These are phyloP conservation scores for Lichtheimia ornata DNA, from an alignment of 371 early-diverging fungal species.

Conservation along the genomic window DNA sequence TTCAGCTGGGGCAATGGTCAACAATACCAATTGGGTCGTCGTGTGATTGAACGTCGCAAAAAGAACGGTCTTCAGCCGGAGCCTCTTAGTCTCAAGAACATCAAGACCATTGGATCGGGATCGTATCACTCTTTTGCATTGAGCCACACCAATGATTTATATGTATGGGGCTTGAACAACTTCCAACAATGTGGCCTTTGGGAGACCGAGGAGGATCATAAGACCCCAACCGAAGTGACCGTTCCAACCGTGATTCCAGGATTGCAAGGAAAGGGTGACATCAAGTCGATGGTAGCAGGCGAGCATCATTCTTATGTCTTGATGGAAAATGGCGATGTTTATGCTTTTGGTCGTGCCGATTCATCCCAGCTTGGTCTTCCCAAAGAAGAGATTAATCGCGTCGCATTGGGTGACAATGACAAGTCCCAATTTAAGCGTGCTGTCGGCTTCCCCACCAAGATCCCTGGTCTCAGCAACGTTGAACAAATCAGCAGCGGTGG, in stretches of 20 bases:
- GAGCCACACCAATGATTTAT: conserved; percentile 66
- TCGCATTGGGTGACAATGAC: conserved; percentile 16
- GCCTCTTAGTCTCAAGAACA: conserved; percentile 54
- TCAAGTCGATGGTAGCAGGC: conserved; percentile 75
- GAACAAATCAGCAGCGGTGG: conserved; percentile 76
- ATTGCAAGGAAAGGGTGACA: conserved; percentile 41
- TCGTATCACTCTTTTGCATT: conserved; percentile 88
- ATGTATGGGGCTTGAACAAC: conserved; percentile 95
- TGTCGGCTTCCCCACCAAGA: conserved; percentile 58
- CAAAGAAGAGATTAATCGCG: conserved; percentile 22
- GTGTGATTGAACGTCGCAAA: conserved; percentile 69
- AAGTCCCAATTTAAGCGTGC: conserved; percentile 58
- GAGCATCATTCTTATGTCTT: conserved; percentile 88
- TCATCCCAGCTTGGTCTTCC: conserved; percentile 93
- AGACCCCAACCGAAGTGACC: conserved; percentile 39
- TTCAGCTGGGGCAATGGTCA: conserved; percentile 96
- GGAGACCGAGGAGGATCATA: conserved; percentile 35
- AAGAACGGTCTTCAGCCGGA: conserved; percentile 64
- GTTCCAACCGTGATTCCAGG: conserved; percentile 56
- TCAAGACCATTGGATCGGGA: conserved; percentile 77
- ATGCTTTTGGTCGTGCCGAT: conserved; percentile 87
- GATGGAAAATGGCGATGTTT: conserved; percentile 73
- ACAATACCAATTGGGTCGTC: conserved; percentile 91
- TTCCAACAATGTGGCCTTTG: conserved; percentile 87
- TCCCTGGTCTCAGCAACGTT: conserved; percentile 53